Conservation (phyloP, 345 rosid species). For the Leavenworthia alabamica region DNA sequence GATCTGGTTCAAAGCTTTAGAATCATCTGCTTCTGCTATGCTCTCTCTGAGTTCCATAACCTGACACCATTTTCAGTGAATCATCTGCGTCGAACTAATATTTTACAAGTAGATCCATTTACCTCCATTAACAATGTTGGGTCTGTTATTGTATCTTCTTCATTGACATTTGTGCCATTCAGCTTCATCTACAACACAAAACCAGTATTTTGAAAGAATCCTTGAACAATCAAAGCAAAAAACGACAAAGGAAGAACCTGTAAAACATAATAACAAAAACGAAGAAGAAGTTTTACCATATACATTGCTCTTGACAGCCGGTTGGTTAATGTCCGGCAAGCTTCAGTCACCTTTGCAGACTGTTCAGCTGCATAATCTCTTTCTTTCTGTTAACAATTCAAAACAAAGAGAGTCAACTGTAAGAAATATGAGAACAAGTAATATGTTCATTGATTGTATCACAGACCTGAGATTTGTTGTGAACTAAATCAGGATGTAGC, state of each 20-base stretch:
- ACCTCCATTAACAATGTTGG: slow-evolving; percentile 76
- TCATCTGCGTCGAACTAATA: neutral
- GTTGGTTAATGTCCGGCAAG: slow-evolving; percentile 56
- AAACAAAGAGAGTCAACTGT: neutral
- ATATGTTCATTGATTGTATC: no score
- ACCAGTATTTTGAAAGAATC: neutral
- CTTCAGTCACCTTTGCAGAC: slow-evolving; percentile 81
- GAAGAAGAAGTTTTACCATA: no score
- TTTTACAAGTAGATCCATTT: neutral
- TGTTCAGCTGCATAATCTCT: slow-evolving; percentile 79
- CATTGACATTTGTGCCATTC: slow-evolving; percentile 62
- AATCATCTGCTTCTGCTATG: slow-evolving; percentile 66
- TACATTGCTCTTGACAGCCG: slow-evolving; percentile 69
- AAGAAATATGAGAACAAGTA: neutral
- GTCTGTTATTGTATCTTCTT: slow-evolving; percentile 86
- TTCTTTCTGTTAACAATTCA: slow-evolving; percentile 45
- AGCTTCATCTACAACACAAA: slow-evolving; percentile 52
- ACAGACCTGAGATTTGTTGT: slow-evolving; percentile 85
- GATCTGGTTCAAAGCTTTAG: slow-evolving; percentile 50
- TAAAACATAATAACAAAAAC: no score
- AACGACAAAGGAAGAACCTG: neutral
- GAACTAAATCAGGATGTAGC: slow-evolving; percentile 94
- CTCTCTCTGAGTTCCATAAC: slow-evolving; percentile 91
- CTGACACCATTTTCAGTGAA: slow-evolving; percentile 35
- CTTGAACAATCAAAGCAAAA: neutral